Conservation (phyloP, 2,329 filamentous ascomycete species). For the Chaetomiaceae sp. region DNA sequence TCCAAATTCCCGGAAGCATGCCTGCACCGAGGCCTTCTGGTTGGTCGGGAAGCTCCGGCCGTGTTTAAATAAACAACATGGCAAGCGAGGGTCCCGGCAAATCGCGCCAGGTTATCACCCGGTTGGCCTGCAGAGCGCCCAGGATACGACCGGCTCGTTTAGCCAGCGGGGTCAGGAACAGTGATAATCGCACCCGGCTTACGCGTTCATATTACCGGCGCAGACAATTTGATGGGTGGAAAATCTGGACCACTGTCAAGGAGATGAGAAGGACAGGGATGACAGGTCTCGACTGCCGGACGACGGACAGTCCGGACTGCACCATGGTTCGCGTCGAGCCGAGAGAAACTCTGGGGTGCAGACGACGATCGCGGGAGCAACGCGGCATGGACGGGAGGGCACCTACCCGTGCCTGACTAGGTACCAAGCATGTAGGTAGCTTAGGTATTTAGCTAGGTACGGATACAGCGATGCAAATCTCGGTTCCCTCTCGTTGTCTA, state of each 20-base stretch:
- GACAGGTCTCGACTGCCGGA: too few species aligned
- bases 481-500: too few species aligned
- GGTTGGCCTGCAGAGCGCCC: not conserved
- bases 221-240: not conserved
- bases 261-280: too few species aligned
- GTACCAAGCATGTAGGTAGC: too few species aligned
- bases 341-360: not conserved
- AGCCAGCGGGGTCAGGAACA: conserved; percentile 1
- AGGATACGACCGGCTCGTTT: not conserved
- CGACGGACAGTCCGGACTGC: not conserved
- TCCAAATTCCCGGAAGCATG: too few species aligned
- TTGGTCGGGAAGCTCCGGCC: not conserved
- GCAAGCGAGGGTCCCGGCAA: not conserved
- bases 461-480: too few species aligned
- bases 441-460: too few species aligned
- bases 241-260: not conserved
- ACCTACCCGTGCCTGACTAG: too few species aligned
- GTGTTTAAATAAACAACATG: conserved; percentile 3
- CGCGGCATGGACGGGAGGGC: too few species aligned
- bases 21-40: not conserved
- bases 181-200: not conserved
- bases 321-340: not conserved
- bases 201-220: not conserved
- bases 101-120: not conserved
- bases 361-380: not conserved